A percentile compares a stretch with the other conserved stretches of the same genome.
Evolutionary conservation across 208 protist genomes (phyloP).

Genomic region (Trypanosoma platydactyli): DNA sequence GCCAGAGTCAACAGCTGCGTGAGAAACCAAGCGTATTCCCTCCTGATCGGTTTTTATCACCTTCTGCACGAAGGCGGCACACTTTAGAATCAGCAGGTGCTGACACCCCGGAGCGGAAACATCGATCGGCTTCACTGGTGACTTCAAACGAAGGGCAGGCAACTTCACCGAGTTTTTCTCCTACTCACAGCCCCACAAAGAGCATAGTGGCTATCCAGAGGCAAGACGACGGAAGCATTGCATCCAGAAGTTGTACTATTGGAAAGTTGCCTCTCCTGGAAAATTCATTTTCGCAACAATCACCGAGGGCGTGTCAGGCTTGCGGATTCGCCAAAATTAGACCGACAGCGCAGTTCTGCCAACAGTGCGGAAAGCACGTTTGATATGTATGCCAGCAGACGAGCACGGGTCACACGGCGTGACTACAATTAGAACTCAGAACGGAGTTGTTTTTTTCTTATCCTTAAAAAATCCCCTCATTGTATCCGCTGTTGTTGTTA

Average conservation of each 20-base stretch:
- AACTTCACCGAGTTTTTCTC: background rate
- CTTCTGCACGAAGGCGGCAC: background rate
- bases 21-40: background rate
- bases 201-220: background rate
- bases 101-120: background rate
- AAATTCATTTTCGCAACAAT: background rate
- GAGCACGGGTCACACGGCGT: background rate
- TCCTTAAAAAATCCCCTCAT: background rate
- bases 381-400: conserved; percentile 6
- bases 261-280: conserved; percentile 3
- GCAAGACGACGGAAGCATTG: background rate
- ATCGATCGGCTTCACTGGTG: too few species aligned
- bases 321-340: conserved; percentile 11
- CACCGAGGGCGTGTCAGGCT: background rate
- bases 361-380: conserved; percentile 14
- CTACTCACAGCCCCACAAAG: background rate
- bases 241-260: background rate
- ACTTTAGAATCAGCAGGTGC: background rate
- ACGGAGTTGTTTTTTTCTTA: conserved; percentile 21
- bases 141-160: too few species aligned
- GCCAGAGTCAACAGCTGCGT: conserved; percentile 1
- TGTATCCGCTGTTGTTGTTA: background rate
- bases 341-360: conserved; percentile 17
- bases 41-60: background rate
- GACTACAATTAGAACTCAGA: background rate